Conservation (phyloP, 768 basidiomycete species). For the Coprinopsis strossmayeri region DNA sequence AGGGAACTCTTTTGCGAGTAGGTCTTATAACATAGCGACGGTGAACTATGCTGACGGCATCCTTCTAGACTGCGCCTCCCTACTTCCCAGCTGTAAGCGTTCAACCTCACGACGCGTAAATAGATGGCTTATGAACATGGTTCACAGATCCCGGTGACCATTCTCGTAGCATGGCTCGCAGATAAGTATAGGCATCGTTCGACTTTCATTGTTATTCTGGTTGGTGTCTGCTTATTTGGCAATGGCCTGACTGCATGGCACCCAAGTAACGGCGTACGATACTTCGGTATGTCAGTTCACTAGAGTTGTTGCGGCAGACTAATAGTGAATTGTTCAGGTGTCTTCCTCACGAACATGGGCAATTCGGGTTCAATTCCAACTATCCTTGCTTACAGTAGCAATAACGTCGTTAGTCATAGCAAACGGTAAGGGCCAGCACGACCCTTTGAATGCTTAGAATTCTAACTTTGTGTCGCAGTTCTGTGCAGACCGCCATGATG, state of each 20-base stretch:
- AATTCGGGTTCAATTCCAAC: slow-evolving; percentile 37
- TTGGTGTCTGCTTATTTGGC: slow-evolving; percentile 32
- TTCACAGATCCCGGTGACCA: slow-evolving; percentile 30
- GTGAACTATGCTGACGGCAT: no score
- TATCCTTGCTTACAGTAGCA: slow-evolving; percentile 36
- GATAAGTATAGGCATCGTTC: slow-evolving; percentile 37
- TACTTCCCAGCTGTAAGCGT: background rate
- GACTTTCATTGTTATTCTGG: slow-evolving; percentile 33
- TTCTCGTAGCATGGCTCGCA: slow-evolving; percentile 41
- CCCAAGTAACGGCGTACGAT: slow-evolving; percentile 29
- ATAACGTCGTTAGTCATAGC: slow-evolving; percentile 44
- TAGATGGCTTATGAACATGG: no score
- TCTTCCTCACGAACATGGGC: slow-evolving; percentile 37
- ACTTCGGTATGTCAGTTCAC: slow-evolving; percentile 28
- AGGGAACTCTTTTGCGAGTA: slow-evolving; percentile 35
- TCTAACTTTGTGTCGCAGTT: slow-evolving; percentile 10
- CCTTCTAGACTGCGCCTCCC: background rate
- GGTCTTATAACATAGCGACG: no score
- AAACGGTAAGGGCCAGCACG: slow-evolving; percentile 26
- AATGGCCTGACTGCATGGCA: slow-evolving; percentile 32
- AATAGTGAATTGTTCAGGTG: no score
- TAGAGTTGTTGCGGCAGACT: no score
- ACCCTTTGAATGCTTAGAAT: background rate
- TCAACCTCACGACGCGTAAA: background rate
- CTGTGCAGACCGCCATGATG: slow-evolving; percentile 32